Base-by-base conservation (phyloP, 306 rosid genomes). In the Heteromeles arbutifolia region DNA sequence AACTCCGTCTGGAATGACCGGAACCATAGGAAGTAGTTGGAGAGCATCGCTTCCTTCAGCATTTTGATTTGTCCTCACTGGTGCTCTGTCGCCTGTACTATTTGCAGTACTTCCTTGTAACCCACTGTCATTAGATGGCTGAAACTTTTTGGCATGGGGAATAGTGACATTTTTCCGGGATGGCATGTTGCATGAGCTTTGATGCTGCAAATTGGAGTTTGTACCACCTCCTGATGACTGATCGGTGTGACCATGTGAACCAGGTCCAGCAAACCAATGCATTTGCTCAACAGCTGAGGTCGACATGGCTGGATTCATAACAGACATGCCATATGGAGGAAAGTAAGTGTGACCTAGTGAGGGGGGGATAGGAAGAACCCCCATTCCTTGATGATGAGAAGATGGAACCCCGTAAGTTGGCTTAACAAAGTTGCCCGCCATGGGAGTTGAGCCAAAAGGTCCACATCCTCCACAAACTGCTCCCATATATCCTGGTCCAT, bases 261-360 rank as follows among this genome's bases (percentile, higher is more conserved):
- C 85, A 3, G 72, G 87, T 67, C 81, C 85, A 3, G 86, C 62
- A 78, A 77, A 76, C 74, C 79, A 85, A 81, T 79, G 83, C 77
- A 67, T 82, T 68, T 88, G 91, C 43, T 92, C 93, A 54, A 85
- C 82, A 65, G 86, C 82, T 32, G 88, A 87, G 77, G 86, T 88
- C 57, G 98, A 81, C 82, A 77, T 56, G 17, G 84, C 75, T 32
- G 89, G 82, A 77, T 86, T 84, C 87, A 75, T 79, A 67, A 73
- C 72, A 11, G 92, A 88, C 89, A 87, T 85, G 74, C 93, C 93
- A 76, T 84, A 90, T 7, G 95, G 90, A 69, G 92, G 89, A 70
- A 83, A 85, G 83, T 83, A 92, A 41, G 90, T 22, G 74, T 84
- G 86, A 76, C 85, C 84, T 50, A 79, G 84, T 11, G 91, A 87